Base-by-base conservation (phyloP, 768 basidiomycete genomes). In the Rubroboletus pulcherrimus region DNA sequence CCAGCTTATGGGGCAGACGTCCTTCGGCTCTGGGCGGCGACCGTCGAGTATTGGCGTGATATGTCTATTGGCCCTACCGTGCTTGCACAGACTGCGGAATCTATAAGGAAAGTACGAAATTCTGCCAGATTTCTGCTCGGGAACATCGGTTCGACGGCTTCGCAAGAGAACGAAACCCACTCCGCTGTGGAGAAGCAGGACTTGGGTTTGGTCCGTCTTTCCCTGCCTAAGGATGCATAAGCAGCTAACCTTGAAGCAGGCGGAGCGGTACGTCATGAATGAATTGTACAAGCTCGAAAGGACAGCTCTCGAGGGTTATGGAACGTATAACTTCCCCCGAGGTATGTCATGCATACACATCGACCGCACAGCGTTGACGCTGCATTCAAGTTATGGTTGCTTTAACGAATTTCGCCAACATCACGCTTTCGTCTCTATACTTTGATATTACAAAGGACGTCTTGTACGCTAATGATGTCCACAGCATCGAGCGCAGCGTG, bases 361-460 rank as follows among this genome's bases (percentile, higher is more conserved):
- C 31, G n/a, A 33, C 26, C 0, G 5, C 17, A 51, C 6, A 7
- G 31, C 17, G 19, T 44, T 70, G n/a, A 59, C 30, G 33, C 39
- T 34, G 19, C 15, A 37, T 34, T 57, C 38, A 57, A 96, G 93
- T 91, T 37, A 79, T 90, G 61, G 83, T 77, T 51, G 75, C 88
- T 9, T 70, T 96, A 12, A 81, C 79, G 38, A 82, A 86, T 59
- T 98, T 97, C 60, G 81, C 85, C 30, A 93, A 92, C 63, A 78
- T 85, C 55, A 91, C 89, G 0, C 78, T 98, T 21, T 98, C 96
- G 0, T 87, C 93, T 0, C 74, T 96, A 33, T 98, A 98, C 71
- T 91, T 98, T 59, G 93, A 95, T 64, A 85, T 91, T 47, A 90
- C 85, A 34, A 97, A 97, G 69, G 96, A 98, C 69, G 80, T 81